Conservation (phyloP, 192 early-diverging fungal species). For the Diversispora epigaea region DNA sequence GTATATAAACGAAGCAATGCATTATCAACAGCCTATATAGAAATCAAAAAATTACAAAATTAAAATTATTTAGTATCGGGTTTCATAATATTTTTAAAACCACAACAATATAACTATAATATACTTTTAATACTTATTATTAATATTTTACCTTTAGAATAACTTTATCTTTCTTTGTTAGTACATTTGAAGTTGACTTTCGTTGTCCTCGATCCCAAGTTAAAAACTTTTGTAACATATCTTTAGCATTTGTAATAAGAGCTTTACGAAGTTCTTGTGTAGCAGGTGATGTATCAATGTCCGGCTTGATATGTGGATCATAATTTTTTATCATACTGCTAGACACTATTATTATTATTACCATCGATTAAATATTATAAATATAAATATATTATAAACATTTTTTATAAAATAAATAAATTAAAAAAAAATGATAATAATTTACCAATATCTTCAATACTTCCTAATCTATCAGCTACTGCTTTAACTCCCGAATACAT, state of each 20-base stretch:
- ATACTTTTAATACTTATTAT: not conserved
- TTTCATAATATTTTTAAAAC: not conserved
- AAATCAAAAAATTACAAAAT: not conserved
- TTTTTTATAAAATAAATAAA: not conserved
- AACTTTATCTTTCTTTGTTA: not conserved
- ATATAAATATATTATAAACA: constrained; percentile 4
- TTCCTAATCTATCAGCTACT: constrained; percentile 38
- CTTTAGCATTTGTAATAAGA: constrained; percentile 60
- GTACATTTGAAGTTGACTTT: not conserved
- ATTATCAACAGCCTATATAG: constrained; percentile 40
- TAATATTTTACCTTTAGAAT: constrained; percentile 17
- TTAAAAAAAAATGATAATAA: not conserved
- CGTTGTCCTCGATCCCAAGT: constrained; percentile 38
- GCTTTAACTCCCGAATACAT: constrained; percentile 47
- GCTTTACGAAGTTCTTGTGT: constrained; percentile 42
- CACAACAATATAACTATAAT: not conserved
- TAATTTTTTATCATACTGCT: constrained; percentile 40
- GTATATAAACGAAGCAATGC: constrained; percentile 39
- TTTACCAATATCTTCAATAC: constrained; percentile 54
- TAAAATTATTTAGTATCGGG: not conserved
- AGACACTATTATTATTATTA: constrained; percentile 25
- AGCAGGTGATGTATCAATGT: constrained; percentile 42
- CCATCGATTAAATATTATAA: constrained; percentile 13
- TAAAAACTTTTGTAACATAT: constrained; percentile 58
- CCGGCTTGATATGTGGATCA: constrained; percentile 44